phyloP scores from a whole-genome alignment of 371 early-diverging fungal species.

The Mucor circinelloides region DNA sequence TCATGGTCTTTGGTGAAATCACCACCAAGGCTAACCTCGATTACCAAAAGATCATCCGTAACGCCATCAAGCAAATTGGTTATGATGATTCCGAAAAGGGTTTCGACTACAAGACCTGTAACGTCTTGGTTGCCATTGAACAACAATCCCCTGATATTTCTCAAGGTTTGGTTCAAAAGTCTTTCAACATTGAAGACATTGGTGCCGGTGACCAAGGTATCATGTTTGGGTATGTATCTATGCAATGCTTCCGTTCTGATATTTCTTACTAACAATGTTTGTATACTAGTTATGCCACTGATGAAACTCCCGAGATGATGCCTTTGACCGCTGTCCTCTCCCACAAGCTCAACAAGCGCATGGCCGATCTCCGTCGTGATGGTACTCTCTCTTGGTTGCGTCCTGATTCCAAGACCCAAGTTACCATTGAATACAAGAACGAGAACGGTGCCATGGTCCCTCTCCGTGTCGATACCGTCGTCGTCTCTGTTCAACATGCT shows the following conservation, averaged over 20 bases:
- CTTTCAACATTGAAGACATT: conserved; percentile 92
- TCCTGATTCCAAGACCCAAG: conserved; percentile 99
- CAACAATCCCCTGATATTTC: conserved; percentile 99
- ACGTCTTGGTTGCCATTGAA: conserved; percentile 98
- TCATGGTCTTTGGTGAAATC: conserved; percentile 99
- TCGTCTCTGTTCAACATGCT: conserved; percentile 98
- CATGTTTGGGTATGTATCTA: conserved; percentile 73
- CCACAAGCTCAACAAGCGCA: conserved; percentile 96
- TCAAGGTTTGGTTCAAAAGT: conserved; percentile 92
- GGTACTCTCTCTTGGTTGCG: conserved; percentile 92
- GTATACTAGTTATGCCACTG: conserved; percentile 82
- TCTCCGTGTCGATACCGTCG: conserved; percentile 96
- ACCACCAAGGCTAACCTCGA: conserved; percentile 96
- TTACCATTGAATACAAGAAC: conserved; percentile 98
- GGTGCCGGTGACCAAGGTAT: conserved; percentile 99
- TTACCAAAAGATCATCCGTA: conserved; percentile 98
- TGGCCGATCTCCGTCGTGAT: conserved; percentile 94
- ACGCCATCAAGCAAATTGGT: conserved; percentile 97
- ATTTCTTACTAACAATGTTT: not conserved
- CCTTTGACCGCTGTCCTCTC: conserved; percentile 95
- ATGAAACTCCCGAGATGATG: conserved; percentile 99
- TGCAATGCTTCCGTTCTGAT: not conserved
- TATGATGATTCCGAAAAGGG: conserved; percentile 98
- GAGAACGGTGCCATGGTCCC: conserved; percentile 93
- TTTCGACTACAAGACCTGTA: conserved; percentile 99